Percentiles rank a stretch among this genome's conserved stretches.
Evolutionary conservation across 495 filamentous ascomycete species (phyloP).

Genomic region (Aspergillus ellipticus): DNA sequence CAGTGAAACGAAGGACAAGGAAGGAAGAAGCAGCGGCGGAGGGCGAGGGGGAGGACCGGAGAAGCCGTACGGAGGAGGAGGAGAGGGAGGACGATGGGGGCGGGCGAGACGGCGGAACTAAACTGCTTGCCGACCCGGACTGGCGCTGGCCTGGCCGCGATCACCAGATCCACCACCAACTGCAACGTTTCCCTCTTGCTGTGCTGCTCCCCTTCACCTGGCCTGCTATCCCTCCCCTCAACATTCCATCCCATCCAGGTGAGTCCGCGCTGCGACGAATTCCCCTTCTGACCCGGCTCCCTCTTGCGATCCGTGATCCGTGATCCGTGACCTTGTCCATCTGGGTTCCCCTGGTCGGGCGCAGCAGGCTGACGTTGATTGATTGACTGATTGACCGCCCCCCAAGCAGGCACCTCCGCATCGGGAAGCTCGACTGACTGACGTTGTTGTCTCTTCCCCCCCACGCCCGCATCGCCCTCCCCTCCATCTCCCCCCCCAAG

Average conservation of each 20-base stretch:
- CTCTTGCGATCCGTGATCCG: no score
- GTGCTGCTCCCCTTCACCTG: conserved; percentile 3
- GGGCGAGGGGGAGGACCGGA: background rate
- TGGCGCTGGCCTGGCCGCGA: conserved; percentile 16
- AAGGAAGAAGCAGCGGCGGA: background rate
- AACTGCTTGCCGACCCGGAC: no score
- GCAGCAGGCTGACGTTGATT: conserved; percentile 4
- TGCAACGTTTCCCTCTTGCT: conserved; percentile 13
- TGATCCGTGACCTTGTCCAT: background rate
- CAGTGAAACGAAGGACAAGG: background rate
- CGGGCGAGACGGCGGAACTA: conserved; percentile 13
- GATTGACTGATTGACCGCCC: background rate
- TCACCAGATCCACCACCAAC: conserved; percentile 10
- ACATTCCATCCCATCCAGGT: background rate
- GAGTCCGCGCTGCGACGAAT: no score
- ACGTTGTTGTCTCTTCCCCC: background rate
- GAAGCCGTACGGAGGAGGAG: conserved; percentile 9
- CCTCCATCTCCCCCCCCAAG: conserved; percentile 14
- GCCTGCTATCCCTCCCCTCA: background rate
- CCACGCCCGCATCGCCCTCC: conserved; percentile 6
- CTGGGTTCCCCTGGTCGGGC: background rate
- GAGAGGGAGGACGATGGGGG: conserved; percentile 10
- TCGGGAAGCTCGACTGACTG: conserved; percentile 13
- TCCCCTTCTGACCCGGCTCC: background rate
- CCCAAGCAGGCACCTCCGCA: conserved; percentile 14